A percentile compares a stretch with the other conserved stretches of the same genome.
Evolutionary conservation across 148 eudicot genomes (phyloP).

Genomic region (Polygonum maritimum): DNA sequence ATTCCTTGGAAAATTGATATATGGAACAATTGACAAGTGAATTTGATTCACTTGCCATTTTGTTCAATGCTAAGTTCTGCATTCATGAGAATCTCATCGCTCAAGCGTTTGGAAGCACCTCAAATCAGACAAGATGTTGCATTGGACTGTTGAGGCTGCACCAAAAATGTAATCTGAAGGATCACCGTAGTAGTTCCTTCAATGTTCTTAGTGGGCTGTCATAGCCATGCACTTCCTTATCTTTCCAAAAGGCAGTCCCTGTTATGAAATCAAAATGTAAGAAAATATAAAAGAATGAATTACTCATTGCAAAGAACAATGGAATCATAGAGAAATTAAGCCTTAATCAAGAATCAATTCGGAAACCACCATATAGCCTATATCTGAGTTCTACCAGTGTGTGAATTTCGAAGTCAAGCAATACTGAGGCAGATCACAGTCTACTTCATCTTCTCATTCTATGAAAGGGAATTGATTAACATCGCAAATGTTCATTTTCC

Average conservation of each 20-base stretch:
- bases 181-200: slow-evolving; percentile 3
- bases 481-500: not conserved
- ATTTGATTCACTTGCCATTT: not conserved
- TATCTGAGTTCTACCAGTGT: not conserved
- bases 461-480: not conserved
- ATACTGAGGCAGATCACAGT: not conserved
- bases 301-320: not conserved
- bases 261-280: not conserved
- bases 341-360: not conserved
- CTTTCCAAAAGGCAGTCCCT: slow-evolving; percentile 18
- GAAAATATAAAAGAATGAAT: not conserved
- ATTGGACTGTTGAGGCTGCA: not conserved
- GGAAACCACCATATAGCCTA: not conserved
- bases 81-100: not conserved
- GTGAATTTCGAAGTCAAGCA: not conserved
- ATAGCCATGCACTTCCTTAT: slow-evolving; percentile 11
- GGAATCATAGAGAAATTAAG: not conserved
- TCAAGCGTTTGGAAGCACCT: not conserved
- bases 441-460: not conserved
- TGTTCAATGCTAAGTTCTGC: not conserved
- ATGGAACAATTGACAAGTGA: not conserved
- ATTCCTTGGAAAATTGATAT: not conserved
- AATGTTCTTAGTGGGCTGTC: slow-evolving; percentile 12
- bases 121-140: not conserved
- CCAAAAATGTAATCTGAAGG: not conserved